Base-by-base conservation (phyloP, 768 basidiomycete genomes). In the Calocera cornea region DNA sequence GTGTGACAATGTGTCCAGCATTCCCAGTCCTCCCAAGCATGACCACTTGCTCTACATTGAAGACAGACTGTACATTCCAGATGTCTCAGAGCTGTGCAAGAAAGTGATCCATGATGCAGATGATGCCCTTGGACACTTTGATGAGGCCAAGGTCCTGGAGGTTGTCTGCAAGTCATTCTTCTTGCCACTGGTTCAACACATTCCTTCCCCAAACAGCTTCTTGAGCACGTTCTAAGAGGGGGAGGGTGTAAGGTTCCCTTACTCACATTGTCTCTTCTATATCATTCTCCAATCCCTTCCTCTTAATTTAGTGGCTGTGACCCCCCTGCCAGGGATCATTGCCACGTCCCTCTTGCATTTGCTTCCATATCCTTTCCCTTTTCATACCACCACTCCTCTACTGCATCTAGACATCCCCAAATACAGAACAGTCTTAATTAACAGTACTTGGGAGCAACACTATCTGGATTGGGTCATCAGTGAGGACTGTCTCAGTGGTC, bases 171-270 rank as follows among this genome's bases (percentile, higher is more conserved):
- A 41, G 0, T 54, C 10, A 1, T 75, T 68, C 64, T 69, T 71
- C 72, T 64, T 68, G 74, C 70, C 65, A 70, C 72, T 79, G 80
- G 79, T 67, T 75, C 0, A n/a, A n/a, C n/a, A n/a, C n/a, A n/a
- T n/a, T n/a, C n/a, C n/a, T n/a, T n/a, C n/a, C n/a, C n/a, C n/a
- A 36, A 31, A n/a, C n/a, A n/a, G n/a, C n/a, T n/a, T n/a, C n/a
- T n/a, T n/a, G n/a, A n/a, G n/a, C n/a, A n/a, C n/a, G n/a, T n/a
- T n/a, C n/a, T n/a, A n/a, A n/a, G n/a, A n/a, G n/a, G n/a, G n/a
- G n/a, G n/a, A n/a, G n/a, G n/a, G n/a, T 38, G 36, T 38, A 38
- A 38, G 36, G 36, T 38, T 38, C 36, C 36, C 36, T 38, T 38
- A 38, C 36, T 38, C 36, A 38, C 36, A 5, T 38, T 38, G n/a